Percentiles rank a stretch among this genome's conserved stretches.
These are phyloP conservation scores for Claviceps citrina DNA, from an alignment of 2,329 filamentous ascomycete genomes.

Conservation along the genomic window DNA sequence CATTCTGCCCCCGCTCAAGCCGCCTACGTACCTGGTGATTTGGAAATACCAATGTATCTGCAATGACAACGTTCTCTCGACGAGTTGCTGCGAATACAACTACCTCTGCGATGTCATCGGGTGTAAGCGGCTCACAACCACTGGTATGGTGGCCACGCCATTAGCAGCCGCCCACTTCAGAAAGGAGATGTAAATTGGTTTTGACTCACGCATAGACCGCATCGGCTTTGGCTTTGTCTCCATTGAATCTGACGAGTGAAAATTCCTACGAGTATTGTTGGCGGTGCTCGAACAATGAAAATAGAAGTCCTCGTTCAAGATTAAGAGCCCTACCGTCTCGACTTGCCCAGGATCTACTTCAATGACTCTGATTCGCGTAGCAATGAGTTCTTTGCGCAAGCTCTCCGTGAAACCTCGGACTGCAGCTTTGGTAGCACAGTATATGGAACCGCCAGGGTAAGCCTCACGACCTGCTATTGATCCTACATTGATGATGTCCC, in stretches of 20 bases:
- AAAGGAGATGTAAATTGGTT: background rate
- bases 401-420: conserved; percentile 73
- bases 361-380: conserved; percentile 67
- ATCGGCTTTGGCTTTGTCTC: conserved; percentile 78
- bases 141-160: conserved; percentile 21
- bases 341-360: conserved; percentile 86
- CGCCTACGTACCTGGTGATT: conserved; percentile 57
- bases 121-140: conserved; percentile 67
- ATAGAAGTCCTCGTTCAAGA: background rate
- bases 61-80: conserved; percentile 79
- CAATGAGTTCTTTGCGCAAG: conserved; percentile 67
- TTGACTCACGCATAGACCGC: conserved; percentile 63
- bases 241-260: conserved; percentile 73
- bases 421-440: conserved; percentile 86
- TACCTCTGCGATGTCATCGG: conserved; percentile 81
- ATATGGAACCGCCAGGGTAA: conserved; percentile 75
- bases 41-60: conserved; percentile 74
- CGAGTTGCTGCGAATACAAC: conserved; percentile 74
- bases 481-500: conserved; percentile 91
- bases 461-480: conserved; percentile 77
- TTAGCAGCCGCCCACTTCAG: background rate
- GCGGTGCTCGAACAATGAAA: conserved; percentile 3
- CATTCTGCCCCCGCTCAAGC: background rate
- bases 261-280: conserved; percentile 45
- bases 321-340: conserved; percentile 46